Percentiles rank a stretch among this genome's conserved stretches.
Conservation (phyloP, 352 stramenopile genomes). For the Pythium monospermum region DNA sequence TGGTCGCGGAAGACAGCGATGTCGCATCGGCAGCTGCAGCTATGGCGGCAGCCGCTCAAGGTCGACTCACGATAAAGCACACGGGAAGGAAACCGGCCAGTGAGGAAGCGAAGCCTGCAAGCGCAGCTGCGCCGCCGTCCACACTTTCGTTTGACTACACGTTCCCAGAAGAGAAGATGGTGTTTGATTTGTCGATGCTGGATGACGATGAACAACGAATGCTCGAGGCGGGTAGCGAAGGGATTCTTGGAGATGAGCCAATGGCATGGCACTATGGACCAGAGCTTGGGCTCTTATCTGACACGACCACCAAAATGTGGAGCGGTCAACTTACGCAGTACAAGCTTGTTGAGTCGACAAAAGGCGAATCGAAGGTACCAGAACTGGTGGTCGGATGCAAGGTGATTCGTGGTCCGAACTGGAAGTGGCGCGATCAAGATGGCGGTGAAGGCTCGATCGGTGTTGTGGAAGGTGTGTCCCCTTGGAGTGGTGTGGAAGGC, state of each 20-base stretch:
- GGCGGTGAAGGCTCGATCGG: constrained; percentile 80
- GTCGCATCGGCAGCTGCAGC: constrained; percentile 48
- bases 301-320: constrained; percentile 66
- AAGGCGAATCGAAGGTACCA: constrained; percentile 37
- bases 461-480: constrained; percentile 77
- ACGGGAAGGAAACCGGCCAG: constrained; percentile 10
- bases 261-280: constrained; percentile 61
- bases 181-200: constrained; percentile 60
- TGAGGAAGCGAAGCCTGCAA: constrained; percentile 5
- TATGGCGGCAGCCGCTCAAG: constrained; percentile 35
- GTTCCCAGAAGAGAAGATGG: constrained; percentile 58
- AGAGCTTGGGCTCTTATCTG: constrained; percentile 68
- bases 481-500: constrained; percentile 85
- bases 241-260: constrained; percentile 60
- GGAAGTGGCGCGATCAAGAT: constrained; percentile 89
- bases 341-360: constrained; percentile 38
- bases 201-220: constrained; percentile 38
- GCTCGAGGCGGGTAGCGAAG: constrained; percentile 60
- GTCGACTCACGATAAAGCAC: constrained; percentile 41
- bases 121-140: constrained; percentile 16
- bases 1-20: constrained; percentile 79
- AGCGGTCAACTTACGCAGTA: constrained; percentile 75
- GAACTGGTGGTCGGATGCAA: constrained; percentile 79
- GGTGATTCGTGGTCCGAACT: constrained; percentile 87
- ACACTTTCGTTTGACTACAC: constrained; percentile 2